A percentile compares a stretch with the other conserved stretches of the same genome.
phyloP scores from a whole-genome alignment of 352 stramenopile species.

The Globisporangium megalacanthum region DNA sequence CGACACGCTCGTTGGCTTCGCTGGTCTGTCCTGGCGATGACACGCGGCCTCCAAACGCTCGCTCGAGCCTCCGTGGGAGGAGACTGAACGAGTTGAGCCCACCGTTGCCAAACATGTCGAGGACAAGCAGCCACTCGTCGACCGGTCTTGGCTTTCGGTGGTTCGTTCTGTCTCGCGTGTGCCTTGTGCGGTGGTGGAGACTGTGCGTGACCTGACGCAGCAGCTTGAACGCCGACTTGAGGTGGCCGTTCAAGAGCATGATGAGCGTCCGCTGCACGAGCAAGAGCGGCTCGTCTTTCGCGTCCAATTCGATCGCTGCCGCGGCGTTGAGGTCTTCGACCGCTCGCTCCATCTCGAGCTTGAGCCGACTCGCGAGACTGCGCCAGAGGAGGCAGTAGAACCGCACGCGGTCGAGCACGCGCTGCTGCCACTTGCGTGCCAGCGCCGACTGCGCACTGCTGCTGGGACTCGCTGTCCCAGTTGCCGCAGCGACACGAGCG shows the following conservation, averaged over 20 bases:
- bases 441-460: constrained; percentile 13
- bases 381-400: constrained; percentile 53
- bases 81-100: constrained; percentile 44
- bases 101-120: constrained; percentile 42
- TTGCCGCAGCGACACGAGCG: constrained; percentile 11
- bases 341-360: constrained; percentile 42
- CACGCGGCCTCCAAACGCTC: constrained; percentile 16
- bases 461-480: background rate
- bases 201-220: constrained; percentile 26
- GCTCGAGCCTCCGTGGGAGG: constrained; percentile 23
- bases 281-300: constrained; percentile 25
- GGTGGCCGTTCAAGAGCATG: constrained; percentile 49
- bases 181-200: constrained; percentile 2
- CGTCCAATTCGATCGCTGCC: constrained; percentile 21
- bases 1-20: background rate
- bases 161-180: constrained; percentile 2
- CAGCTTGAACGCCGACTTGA: constrained; percentile 45
- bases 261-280: constrained; percentile 40
- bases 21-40: background rate
- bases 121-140: constrained; percentile 18
- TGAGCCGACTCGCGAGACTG: constrained; percentile 33
- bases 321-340: constrained; percentile 54
- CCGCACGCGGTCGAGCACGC: constrained; percentile 31
- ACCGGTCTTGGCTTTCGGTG: background rate
- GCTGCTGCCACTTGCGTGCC: constrained; percentile 26